These are phyloP conservation scores for Magnaporthales sp. DNA, from an alignment of 2,329 filamentous ascomycete species.

Conservation along the genomic window DNA sequence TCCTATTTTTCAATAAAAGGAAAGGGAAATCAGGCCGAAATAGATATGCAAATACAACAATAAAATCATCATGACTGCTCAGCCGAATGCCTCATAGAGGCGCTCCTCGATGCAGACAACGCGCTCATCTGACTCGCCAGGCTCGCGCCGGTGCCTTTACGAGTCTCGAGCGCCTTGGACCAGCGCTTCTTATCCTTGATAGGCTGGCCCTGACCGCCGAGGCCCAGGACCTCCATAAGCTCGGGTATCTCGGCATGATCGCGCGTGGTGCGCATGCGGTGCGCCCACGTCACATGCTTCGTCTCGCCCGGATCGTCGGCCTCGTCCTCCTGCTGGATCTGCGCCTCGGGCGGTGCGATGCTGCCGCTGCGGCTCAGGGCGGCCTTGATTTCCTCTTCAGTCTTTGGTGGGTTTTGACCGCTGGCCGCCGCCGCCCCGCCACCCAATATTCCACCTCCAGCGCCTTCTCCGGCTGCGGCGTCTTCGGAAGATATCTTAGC, in stretches of 20 bases:
- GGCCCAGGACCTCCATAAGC: slow-evolving; percentile 53
- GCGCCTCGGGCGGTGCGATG: not conserved
- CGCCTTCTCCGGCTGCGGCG: not conserved
- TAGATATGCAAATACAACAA: not conserved
- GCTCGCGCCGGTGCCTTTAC: slow-evolving; percentile 46
- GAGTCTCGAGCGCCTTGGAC: slow-evolving; percentile 33
- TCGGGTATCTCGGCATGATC: slow-evolving; percentile 68
- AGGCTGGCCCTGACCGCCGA: slow-evolving; percentile 33
- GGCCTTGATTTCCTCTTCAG: not conserved
- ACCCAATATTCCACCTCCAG: too few species aligned
- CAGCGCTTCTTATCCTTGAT: slow-evolving; percentile 34
- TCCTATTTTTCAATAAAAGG: not conserved
- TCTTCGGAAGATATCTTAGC: slow-evolving; percentile 6
- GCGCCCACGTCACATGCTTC: slow-evolving; percentile 67
- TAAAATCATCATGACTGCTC: not conserved
- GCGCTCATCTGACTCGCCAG: slow-evolving; percentile 40
- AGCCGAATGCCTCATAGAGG: not conserved
- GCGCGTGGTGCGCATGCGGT: slow-evolving; percentile 70
- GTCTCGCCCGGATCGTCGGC: slow-evolving; percentile 30
- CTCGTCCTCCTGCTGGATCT: slow-evolving; percentile 13
- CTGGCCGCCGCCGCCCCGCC: too few species aligned
- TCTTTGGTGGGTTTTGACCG: not conserved
- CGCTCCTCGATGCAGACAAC: slow-evolving; percentile 1
- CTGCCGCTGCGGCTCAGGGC: slow-evolving; percentile 3
- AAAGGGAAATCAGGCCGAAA: not conserved